Evolutionary conservation across 805 yeast genomes (phyloP), one percentile per base, ranked within the genome.

Genomic region (Wickerhamomyces rabaulensis): DNA sequence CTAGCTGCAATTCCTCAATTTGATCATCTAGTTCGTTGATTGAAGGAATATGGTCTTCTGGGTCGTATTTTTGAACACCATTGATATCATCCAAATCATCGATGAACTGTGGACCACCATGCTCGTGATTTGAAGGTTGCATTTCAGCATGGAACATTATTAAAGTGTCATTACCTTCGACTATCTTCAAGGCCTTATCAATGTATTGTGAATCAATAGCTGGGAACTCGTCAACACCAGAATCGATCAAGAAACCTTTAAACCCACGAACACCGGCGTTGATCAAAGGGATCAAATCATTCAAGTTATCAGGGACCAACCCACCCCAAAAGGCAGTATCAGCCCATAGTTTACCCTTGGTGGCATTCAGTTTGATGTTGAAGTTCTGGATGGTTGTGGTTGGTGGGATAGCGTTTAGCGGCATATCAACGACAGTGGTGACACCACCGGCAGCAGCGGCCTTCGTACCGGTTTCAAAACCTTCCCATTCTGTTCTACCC

Each of bases 401-500:
- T 26, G 98, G 97, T 0, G 98, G 98, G 41, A 91, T 82, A 4
- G 97, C 96, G 65, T 91, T 91, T 61, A 91, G 70, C 0, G 98
- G 98, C 98, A 91, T 91, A 63, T 91, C 98, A 17, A 91, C 77
- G 17, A 91, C 95, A 0, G 97, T 90, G 21, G 98, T 91, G 42
- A 91, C 97, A 48, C 98, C 98, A 16, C 98, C 98, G 12, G 91
- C 75, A 0, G 95, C 95, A 0, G 97, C 97, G 2, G 96, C 87
- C 61, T 84, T 83, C 0, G 98, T 91, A 0, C 98, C 98, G 0
- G 96, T 85, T n/a, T 82, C 96, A 63, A 92, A 91, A 2, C 98
- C 98, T 66, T 91, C 98, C 98, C 98, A 91, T 52, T 90, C 96
- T 1, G 97, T 91, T 56, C 97, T 72, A n/a, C 98, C 98, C 0